phyloP scores from a whole-genome alignment of 1,284 basidiomycete species.

The Tilletia setariae region DNA sequence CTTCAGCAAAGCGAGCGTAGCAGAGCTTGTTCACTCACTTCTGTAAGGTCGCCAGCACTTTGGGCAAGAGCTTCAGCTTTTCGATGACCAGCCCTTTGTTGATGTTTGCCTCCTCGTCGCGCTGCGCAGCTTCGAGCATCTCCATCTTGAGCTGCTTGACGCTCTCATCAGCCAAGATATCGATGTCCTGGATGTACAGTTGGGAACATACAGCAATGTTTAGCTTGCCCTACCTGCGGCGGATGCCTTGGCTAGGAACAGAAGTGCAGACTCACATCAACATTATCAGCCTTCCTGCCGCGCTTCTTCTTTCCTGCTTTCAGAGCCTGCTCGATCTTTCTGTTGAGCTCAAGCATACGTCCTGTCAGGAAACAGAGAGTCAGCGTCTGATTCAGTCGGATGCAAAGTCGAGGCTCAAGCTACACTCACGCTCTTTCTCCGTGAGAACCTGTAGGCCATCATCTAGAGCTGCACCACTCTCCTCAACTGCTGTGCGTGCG shows the following conservation, averaged over 20 bases:
- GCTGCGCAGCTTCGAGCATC: constrained; percentile 82
- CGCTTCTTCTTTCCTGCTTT: constrained; percentile 72
- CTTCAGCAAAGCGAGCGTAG: not conserved
- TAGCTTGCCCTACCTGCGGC: too few relatives aligned
- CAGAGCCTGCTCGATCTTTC: constrained; percentile 77
- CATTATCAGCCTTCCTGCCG: constrained; percentile 68
- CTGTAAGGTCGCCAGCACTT: constrained; percentile 87
- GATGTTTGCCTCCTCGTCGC: constrained; percentile 76
- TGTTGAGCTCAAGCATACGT: constrained; percentile 65
- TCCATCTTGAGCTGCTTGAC: constrained; percentile 76
- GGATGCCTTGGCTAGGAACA: too few relatives aligned
- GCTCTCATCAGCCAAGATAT: constrained; percentile 85
- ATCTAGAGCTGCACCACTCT: not conserved
- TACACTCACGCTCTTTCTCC: constrained; percentile 9
- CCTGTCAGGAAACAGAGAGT: constrained; percentile 32
- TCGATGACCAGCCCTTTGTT: constrained; percentile 78
- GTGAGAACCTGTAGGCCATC: not conserved
- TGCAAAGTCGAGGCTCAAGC: not conserved
- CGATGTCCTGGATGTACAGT: constrained; percentile 57
- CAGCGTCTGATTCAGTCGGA: not conserved
- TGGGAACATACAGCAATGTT: constrained; percentile 50
- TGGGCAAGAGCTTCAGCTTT: constrained; percentile 79
- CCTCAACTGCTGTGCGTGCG: too few relatives aligned
- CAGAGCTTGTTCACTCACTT: constrained; percentile 65
- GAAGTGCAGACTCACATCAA: constrained; percentile 27